A percentile compares a stretch with the other conserved stretches of the same genome.
Evolutionary conservation across 2,329 filamentous ascomycete species (phyloP).

Genomic region (Plectosphaerella sp.): DNA sequence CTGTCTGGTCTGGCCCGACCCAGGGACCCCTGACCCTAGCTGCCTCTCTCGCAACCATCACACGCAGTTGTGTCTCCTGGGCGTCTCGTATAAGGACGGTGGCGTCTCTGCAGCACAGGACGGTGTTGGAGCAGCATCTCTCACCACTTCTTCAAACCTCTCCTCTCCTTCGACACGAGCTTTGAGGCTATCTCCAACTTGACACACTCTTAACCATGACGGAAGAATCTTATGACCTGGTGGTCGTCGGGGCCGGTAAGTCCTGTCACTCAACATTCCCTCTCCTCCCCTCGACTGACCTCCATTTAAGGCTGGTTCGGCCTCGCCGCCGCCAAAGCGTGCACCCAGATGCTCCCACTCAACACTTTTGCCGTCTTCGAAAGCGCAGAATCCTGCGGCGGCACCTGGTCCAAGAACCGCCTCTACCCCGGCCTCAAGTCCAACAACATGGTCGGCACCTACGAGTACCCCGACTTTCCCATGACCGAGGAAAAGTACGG

Average conservation of each 20-base stretch:
- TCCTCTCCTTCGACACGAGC: too few relatives aligned
- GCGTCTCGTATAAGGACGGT: not conserved
- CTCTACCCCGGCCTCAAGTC: slow-evolving; percentile 57
- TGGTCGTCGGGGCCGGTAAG: slow-evolving; percentile 11
- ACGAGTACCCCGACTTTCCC: slow-evolving; percentile 61
- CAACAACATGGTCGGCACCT: slow-evolving; percentile 60
- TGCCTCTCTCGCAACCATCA: not conserved
- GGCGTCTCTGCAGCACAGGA: not conserved
- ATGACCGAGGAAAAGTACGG: slow-evolving; percentile 45
- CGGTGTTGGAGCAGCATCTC: not conserved
- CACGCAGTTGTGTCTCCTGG: not conserved
- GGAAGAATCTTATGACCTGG: not conserved
- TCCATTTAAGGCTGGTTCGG: slow-evolving; percentile 40
- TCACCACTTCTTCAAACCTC: too few relatives aligned
- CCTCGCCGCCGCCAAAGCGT: slow-evolving; percentile 47
- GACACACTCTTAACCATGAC: not conserved
- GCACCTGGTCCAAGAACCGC: slow-evolving; percentile 55
- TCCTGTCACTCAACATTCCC: not conserved
- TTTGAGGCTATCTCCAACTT: too few relatives aligned
- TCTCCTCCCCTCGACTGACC: not conserved
- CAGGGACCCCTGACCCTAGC: not conserved
- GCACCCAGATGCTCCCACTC: slow-evolving; percentile 41
- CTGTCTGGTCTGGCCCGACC: not conserved
- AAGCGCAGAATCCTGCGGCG: slow-evolving; percentile 45
- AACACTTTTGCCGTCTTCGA: slow-evolving; percentile 46